Evolutionary conservation across 73 alveolate genomes (phyloP).

Genomic region (Diophrys appendiculata): DNA sequence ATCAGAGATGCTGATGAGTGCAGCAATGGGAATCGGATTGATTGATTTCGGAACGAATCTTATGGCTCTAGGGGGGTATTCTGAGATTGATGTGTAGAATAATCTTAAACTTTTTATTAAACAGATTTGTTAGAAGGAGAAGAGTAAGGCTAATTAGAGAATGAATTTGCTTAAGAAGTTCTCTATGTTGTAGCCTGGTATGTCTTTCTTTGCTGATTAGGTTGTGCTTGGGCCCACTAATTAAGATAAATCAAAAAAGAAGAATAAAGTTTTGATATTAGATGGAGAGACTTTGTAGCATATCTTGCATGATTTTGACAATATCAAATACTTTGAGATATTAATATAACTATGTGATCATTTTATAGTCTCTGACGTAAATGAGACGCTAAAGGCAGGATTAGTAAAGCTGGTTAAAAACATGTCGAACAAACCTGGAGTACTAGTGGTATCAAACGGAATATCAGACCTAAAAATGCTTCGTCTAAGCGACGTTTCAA

Average conservation of each 20-base stretch:
- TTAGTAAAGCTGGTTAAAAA: constrained; percentile 20
- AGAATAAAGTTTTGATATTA: constrained; percentile 22
- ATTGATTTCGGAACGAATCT: constrained; percentile 17
- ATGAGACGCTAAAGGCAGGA: constrained; percentile 4
- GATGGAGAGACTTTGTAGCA: constrained; percentile 27
- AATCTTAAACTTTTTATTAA: constrained; percentile 13
- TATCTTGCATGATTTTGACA: constrained; percentile 44
- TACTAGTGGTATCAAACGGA: neutral
- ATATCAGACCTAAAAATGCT: neutral
- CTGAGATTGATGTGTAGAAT: constrained; percentile 26
- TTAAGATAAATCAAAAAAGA: constrained; percentile 1
- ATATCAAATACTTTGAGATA: constrained; percentile 34
- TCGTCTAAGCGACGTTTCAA: neutral
- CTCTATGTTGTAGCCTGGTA: neutral
- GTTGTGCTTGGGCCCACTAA: neutral
- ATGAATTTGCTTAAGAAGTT: neutral
- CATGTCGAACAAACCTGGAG: constrained; percentile 19
- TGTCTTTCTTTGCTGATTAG: neutral
- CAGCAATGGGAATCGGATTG: constrained; percentile 19
- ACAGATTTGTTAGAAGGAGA: neutral
- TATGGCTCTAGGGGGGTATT: constrained; percentile 26
- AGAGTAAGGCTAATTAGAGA: neutral
- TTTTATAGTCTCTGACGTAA: constrained; percentile 38
- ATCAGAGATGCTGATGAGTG: constrained; percentile 15
- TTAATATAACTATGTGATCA: constrained; percentile 41